These are phyloP conservation scores for Umbellularia californica DNA, from an alignment of 164 flowering plant species.

Conservation along the genomic window DNA sequence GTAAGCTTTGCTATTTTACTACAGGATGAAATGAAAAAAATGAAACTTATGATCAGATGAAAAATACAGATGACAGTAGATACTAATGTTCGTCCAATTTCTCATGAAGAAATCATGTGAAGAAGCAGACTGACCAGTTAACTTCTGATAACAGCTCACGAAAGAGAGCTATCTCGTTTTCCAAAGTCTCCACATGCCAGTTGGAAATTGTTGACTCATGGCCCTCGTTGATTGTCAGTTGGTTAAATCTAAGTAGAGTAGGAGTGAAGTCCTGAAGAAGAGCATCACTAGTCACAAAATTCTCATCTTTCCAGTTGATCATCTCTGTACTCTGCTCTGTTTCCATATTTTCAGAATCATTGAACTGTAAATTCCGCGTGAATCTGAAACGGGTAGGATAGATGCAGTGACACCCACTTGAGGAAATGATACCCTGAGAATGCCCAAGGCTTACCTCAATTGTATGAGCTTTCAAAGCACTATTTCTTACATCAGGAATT, in stretches of 20 bases:
- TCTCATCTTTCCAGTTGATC: constrained; percentile 51
- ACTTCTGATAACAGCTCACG: constrained; percentile 50
- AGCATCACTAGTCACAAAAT: constrained; percentile 26
- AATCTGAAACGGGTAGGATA: constrained; percentile 36
- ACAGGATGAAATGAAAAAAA: constrained; percentile 10
- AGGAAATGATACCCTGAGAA: constrained; percentile 50
- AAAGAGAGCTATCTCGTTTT: constrained; percentile 52
- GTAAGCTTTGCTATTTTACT: constrained; percentile 95
- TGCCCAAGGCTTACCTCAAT: constrained; percentile 59
- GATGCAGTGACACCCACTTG: constrained; percentile 37
- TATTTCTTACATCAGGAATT: constrained; percentile 24
- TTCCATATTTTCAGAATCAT: constrained; percentile 19
- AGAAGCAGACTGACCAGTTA: constrained; percentile 40
- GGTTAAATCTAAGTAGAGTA: constrained; percentile 20
- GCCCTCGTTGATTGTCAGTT: constrained; percentile 25
- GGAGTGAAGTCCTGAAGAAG: constrained; percentile 23
- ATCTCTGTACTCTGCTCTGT: constrained; percentile 14
- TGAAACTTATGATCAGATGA: not conserved
- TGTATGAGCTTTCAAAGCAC: constrained; percentile 27
- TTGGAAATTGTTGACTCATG: constrained; percentile 24
- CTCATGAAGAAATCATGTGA: not conserved
- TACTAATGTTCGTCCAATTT: not conserved
- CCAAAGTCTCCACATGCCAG: constrained; percentile 41
- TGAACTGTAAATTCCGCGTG: constrained; percentile 30
- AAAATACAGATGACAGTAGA: not conserved